Percentiles rank a stretch among this genome's conserved stretches.
Conservation (phyloP, 306 rosid species). For the Quercus parvula region DNA sequence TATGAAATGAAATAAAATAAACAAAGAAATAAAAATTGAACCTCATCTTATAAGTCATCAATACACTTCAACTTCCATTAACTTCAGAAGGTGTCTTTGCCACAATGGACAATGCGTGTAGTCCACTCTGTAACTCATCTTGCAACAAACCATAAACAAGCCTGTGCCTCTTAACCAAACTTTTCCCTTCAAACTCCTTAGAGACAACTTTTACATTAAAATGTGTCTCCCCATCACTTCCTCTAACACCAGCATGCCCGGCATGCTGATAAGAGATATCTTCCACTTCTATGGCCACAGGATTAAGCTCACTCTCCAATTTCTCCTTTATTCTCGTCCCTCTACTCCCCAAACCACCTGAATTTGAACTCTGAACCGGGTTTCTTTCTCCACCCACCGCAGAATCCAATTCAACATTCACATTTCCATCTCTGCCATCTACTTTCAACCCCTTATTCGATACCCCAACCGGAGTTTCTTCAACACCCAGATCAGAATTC, state of each 20-base stretch:
- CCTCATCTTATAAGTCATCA: constrained; percentile 18
- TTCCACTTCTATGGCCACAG: constrained; percentile 58
- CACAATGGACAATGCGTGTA: constrained; percentile 76
- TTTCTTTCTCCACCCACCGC: constrained; percentile 1
- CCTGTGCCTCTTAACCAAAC: constrained; percentile 86
- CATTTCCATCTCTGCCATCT: background rate
- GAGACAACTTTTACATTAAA: constrained; percentile 75
- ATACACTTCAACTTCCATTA: constrained; percentile 27
- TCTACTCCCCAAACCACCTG: constrained; percentile 50
- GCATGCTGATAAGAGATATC: constrained; percentile 88
- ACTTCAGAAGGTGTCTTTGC: constrained; percentile 78
- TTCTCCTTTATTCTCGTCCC: constrained; percentile 82
- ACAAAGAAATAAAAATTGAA: constrained; percentile 3
- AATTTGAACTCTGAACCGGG: background rate
- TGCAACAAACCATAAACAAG: constrained; percentile 64
- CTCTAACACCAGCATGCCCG: constrained; percentile 74
- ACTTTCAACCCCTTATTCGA: background rate
- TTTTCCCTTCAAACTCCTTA: constrained; percentile 73
- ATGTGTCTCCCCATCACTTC: constrained; percentile 81
- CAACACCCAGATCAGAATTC: constrained; percentile 4
- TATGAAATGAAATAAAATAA: background rate
- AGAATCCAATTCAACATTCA: constrained; percentile 6
- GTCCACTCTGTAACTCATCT: constrained; percentile 74
- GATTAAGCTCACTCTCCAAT: constrained; percentile 53
- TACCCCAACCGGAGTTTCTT: background rate